Percentiles rank a stretch among this genome's conserved stretches.
These are phyloP conservation scores for Dissophora globulifera DNA, from an alignment of 192 early-diverging fungal genomes.

Conservation along the genomic window DNA sequence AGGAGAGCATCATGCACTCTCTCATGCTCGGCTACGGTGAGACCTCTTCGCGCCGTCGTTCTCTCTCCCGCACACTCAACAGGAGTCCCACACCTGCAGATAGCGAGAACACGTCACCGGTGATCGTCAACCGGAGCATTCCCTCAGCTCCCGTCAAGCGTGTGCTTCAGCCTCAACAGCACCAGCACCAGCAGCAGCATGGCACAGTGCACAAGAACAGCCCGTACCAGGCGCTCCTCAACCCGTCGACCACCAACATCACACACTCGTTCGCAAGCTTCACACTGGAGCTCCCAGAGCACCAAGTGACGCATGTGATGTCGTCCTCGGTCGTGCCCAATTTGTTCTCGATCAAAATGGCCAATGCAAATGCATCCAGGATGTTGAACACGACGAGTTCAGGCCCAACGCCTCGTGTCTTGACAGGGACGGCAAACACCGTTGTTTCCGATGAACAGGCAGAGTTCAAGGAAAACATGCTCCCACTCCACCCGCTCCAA, in stretches of 20 bases:
- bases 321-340: conserved; percentile 21
- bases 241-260: conserved; percentile 41
- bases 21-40: conserved; percentile 41
- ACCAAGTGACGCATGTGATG: conserved; percentile 28
- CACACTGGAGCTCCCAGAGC: conserved; percentile 40
- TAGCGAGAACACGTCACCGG: no score
- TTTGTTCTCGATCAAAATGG: conserved; percentile 26
- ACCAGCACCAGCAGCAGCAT: background rate
- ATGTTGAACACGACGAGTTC: background rate
- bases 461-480: conserved; percentile 16
- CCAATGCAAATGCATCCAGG: conserved; percentile 8
- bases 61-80: conserved; percentile 25
- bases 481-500: conserved; percentile 1
- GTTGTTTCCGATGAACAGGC: background rate
- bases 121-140: conserved; percentile 6
- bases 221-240: conserved; percentile 34
- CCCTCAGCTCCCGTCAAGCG: background rate
- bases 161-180: background rate
- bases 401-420: conserved; percentile 14
- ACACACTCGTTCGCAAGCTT: conserved; percentile 36
- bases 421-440: conserved; percentile 2
- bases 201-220: conserved; percentile 17
- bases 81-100: background rate
- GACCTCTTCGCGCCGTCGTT: background rate
- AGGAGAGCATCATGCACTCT: conserved; percentile 53